Evolutionary conservation across 164 flowering plant species (phyloP), one percentile per base, ranked within the genome.

Genomic region (Protea cynaroides): DNA sequence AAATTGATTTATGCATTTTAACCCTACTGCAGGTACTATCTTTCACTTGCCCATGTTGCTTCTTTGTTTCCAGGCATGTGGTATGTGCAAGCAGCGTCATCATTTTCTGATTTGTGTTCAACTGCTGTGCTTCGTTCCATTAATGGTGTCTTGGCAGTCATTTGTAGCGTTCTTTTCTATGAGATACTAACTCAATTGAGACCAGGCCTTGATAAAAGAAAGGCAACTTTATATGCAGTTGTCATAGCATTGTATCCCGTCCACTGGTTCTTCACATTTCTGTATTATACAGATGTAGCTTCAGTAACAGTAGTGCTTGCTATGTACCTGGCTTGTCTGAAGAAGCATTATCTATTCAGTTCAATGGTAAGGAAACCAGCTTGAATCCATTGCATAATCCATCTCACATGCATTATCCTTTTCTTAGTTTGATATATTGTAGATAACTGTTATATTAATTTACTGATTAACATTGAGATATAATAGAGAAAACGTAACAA

Each of bases 241-340:
- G 75, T 89, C 63, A 70, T 89, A 62, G 70, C 93, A 3, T 61
- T 87, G 70, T 91, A 88, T 62, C 97, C 99, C 8, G 84, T 88
- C 63, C 96, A 94, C 58, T 94, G 97, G 97, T 91, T 94, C 79
- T 94, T 94, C 83, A 75, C 89, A 37, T 91, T 83, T 72, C 84
- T 94, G 36, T 94, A 91, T 72, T 94, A 94, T 64, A 94, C 97
- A 24, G 97, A 94, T 81, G 90, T 91, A 54, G 92, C 96, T 64
- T 91, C 99, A 29, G 76, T 89, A 8, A 77, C 89, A 37, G 78
- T 81, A 10, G 91, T 91, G 47, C 96, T 94, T 57, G 86, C 92
- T 2, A 85, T 88, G 90, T 88, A 91, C 78, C 79, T 94, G 57
- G 75, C 82, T 17, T 76, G 81, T 68, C 70, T 94, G 81, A 91